Percentiles rank a stretch among this genome's conserved stretches.
Conservation (phyloP, 257 asterid genomes). For the Parsonsia alboflavescens region DNA sequence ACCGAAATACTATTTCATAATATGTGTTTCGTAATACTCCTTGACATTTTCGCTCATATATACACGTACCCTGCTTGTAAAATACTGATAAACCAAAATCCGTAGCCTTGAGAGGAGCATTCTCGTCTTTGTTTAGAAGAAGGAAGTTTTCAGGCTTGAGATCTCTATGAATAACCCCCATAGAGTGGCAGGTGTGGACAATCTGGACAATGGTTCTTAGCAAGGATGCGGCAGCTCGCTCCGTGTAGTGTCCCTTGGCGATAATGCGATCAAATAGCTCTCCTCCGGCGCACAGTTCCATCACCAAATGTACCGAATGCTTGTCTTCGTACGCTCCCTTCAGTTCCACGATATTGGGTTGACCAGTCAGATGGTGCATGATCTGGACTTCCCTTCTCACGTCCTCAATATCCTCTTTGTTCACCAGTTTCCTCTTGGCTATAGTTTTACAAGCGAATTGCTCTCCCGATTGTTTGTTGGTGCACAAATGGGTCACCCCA, state of each 20-base stretch:
- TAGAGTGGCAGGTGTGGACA: constrained; percentile 82
- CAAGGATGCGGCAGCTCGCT: constrained; percentile 79
- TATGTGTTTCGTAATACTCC: no score
- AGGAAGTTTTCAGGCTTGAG: constrained; percentile 92
- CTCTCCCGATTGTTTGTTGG: constrained; percentile 67
- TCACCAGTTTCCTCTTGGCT: constrained; percentile 78
- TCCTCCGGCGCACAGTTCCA: constrained; percentile 94
- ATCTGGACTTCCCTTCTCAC: constrained; percentile 88
- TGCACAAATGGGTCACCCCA: constrained; percentile 79
- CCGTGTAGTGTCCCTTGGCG: constrained; percentile 78
- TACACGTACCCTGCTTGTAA: constrained; percentile 77
- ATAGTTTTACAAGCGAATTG: constrained; percentile 82
- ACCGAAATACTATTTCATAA: no score
- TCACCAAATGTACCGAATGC: constrained; percentile 75
- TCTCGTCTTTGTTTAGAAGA: constrained; percentile 64
- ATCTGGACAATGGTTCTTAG: constrained; percentile 79
- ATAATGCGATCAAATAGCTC: constrained; percentile 91
- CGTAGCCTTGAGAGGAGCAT: constrained; percentile 80
- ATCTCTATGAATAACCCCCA: constrained; percentile 94
- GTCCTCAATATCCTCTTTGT: constrained; percentile 81
- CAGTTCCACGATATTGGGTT: constrained; percentile 65
- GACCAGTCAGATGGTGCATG: constrained; percentile 87
- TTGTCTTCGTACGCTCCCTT: constrained; percentile 90
- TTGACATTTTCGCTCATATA: no score
- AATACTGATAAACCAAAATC: constrained; percentile 90